Percentiles rank a stretch among this genome's conserved stretches.
These are phyloP conservation scores for Zychaea mexicana DNA, from an alignment of 371 early-diverging fungal species.

Conservation along the genomic window DNA sequence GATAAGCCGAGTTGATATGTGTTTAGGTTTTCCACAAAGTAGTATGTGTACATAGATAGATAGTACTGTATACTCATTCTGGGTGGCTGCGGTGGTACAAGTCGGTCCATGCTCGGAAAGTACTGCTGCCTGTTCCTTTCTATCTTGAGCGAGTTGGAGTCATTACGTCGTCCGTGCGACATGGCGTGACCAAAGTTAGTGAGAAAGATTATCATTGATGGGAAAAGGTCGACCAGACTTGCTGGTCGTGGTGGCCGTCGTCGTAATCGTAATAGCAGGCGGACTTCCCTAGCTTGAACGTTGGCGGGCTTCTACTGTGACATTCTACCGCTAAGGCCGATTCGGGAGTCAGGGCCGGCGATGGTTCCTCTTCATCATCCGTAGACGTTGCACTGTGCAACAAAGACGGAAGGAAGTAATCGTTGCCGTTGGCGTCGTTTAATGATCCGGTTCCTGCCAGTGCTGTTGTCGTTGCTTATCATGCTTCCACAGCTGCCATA, in stretches of 20 bases:
- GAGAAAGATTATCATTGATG: neutral
- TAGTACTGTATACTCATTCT: too few species aligned
- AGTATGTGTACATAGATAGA: too few species aligned
- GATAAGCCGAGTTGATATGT: too few species aligned
- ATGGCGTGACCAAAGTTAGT: neutral
- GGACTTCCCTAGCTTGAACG: neutral
- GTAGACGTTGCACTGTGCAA: neutral
- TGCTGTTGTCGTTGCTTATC: too few species aligned
- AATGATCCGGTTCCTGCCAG: too few species aligned
- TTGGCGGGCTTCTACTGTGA: neutral
- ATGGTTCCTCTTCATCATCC: neutral
- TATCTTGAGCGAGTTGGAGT: neutral
- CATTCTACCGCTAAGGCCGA: neutral
- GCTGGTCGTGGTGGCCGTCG: too few species aligned
- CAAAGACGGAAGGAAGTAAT: neutral
- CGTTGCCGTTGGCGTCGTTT: too few species aligned
- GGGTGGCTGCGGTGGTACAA: neutral
- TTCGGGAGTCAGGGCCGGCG: neutral
- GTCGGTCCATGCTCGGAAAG: neutral
- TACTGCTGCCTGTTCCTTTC: neutral
- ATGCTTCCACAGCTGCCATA: too few species aligned
- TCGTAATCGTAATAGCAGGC: neutral
- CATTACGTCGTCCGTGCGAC: conserved; percentile 4
- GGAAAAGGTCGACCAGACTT: too few species aligned
- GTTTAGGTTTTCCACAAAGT: too few species aligned